Conservation (phyloP, 768 basidiomycete genomes). For the Pleurotus eryngii region DNA sequence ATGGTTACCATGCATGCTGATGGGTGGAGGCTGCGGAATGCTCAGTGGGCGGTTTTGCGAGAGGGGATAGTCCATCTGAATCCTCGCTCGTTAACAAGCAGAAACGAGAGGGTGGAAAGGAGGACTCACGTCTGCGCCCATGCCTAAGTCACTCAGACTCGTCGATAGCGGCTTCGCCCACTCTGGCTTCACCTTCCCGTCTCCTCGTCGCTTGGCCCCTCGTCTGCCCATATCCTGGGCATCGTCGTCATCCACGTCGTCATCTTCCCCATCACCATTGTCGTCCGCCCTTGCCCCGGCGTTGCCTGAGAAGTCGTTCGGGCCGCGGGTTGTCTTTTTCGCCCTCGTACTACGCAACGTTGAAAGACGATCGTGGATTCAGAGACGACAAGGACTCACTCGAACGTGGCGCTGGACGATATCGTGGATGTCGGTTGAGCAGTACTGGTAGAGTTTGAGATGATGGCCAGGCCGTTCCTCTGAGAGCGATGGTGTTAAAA, state of each 20-base stretch:
- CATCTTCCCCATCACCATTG: conserved; percentile 36
- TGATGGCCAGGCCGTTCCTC: conserved; percentile 79
- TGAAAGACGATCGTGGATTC: conserved; percentile 11
- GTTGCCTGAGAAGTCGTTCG: conserved; percentile 42
- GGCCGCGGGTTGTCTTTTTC: conserved; percentile 46
- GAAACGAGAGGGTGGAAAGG: conserved; percentile 5
- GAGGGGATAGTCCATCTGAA: conserved; percentile 13
- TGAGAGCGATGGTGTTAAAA: conserved; percentile 36
- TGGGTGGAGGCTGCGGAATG: conserved; percentile 25
- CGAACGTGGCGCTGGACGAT: conserved; percentile 67
- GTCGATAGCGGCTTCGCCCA: conserved; percentile 10
- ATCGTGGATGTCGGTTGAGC: conserved; percentile 65
- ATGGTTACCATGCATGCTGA: conserved; percentile 22
- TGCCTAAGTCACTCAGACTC: background rate
- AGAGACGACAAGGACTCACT: conserved; percentile 22
- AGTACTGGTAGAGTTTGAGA: conserved; percentile 79
- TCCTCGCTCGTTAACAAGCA: conserved; percentile 19
- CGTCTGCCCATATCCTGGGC: conserved; percentile 21
- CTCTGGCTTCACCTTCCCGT: conserved; percentile 29
- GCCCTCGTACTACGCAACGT: conserved; percentile 38
- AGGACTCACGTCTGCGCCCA: conserved; percentile 7
- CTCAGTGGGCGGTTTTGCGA: conserved; percentile 18
- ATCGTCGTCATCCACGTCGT: conserved; percentile 40
- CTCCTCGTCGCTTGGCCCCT: conserved; percentile 26
- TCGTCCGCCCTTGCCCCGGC: conserved; percentile 25